Base-by-base conservation (phyloP, 1,284 basidiomycete species). In the Sporisorium scitamineum region DNA sequence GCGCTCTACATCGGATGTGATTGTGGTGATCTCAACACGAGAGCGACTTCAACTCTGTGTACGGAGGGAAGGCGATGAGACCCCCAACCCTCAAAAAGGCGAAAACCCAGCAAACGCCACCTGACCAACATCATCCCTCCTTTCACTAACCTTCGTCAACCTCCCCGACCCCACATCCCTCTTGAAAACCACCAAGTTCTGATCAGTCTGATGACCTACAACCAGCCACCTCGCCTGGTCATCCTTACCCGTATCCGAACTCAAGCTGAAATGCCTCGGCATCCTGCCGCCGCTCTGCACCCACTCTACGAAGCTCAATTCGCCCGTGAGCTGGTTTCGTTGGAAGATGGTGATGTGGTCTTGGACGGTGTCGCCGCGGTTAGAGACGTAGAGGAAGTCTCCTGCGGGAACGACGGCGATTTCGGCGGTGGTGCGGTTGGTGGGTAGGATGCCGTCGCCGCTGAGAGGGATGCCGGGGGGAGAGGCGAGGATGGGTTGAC, bases 321-420 rank as follows among this genome's bases (percentile, higher is more conserved):
- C 27, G n/a, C 79, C 77, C 13, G 59, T 61, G 5, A 44, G 1
- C 1, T 29, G 13, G 37, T 69, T 47, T 16, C 80, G 57, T 7
- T 32, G 29, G 50, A 79, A 78, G 42, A 82, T 66, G 34, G 64
- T 53, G 24, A 83, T 76, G 51, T 82, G 78, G 54, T 83, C 81
- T 32, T 80, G 62, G 0, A 24, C 29, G 24, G 13, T 39, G 44
- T 81, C 80, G 8, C 79, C 79, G 3, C 80, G 56, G 37, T 75
- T 57, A 5, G 60, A 60, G n/a, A 79, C 77, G 59, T 80, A 80
- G 26, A 82, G 64, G 47, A 66, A 78, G 20, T 54, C 37, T 11
- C 80, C 81, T 14, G 56, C 37, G 13, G 80, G 79, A 2, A 55
- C 54, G 16, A 80, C 69, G 13, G 70, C 80, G 18, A 83, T 78